Conservation (phyloP, 768 basidiomycete genomes). For the Serendipita sp. region DNA sequence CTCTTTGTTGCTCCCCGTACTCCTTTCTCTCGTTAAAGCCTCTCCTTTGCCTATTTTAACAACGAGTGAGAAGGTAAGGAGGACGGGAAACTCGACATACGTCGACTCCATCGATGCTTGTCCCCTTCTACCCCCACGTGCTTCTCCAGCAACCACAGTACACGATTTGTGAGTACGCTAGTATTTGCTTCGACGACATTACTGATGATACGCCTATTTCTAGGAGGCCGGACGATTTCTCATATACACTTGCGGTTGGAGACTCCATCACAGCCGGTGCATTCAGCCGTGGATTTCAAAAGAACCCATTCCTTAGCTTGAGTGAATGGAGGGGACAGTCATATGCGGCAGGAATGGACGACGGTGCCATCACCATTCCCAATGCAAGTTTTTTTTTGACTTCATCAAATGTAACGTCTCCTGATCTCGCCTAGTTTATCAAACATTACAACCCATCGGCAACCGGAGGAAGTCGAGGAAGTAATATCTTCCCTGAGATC, state of each 20-base stretch:
- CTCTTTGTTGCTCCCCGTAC: no score
- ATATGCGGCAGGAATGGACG: slow-evolving; percentile 14
- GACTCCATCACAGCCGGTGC: slow-evolving; percentile 7
- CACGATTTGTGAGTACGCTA: not conserved
- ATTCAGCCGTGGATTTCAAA: slow-evolving; percentile 8
- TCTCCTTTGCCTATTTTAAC: no score
- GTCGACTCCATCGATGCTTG: not conserved
- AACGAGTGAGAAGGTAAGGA: no score
- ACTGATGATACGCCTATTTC: not conserved
- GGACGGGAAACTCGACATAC: not conserved
- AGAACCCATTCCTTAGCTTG: slow-evolving; percentile 8
- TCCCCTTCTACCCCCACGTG: not conserved
- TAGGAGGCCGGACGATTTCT: not conserved
- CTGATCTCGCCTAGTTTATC: slow-evolving; percentile 8
- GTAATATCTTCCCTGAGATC: slow-evolving; percentile 10
- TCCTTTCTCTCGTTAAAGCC: no score
- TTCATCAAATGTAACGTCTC: not conserved
- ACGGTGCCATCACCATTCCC: slow-evolving; percentile 13
- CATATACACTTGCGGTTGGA: slow-evolving; percentile 1
- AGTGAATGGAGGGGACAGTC: slow-evolving; percentile 14
- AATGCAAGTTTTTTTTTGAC: slow-evolving; percentile 9
- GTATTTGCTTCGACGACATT: not conserved
- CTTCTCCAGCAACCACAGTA: not conserved
- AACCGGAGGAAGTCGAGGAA: slow-evolving; percentile 9
- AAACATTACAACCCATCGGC: slow-evolving; percentile 10